phyloP scores from a whole-genome alignment of 225 moss, liverwort and hornwort species.

The Bryoerythrophyllum caledonicum region DNA sequence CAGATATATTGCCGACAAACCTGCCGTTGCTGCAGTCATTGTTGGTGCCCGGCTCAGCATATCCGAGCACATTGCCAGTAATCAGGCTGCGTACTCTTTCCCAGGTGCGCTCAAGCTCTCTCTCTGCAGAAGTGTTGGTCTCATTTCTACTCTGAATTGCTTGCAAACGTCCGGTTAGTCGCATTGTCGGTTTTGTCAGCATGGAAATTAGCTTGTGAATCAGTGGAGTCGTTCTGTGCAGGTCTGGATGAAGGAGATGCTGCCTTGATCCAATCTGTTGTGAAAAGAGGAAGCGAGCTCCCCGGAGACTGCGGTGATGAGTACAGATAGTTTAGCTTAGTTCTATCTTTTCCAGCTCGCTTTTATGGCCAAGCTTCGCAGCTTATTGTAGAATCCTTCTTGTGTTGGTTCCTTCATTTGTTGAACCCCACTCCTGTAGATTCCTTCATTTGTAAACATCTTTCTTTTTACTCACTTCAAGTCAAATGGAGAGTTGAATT shows the following conservation, averaged over 20 bases:
- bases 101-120: slow-evolving; percentile 31
- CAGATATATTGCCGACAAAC: slow-evolving; percentile 58
- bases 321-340: slow-evolving; percentile 33
- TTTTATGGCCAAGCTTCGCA: neutral
- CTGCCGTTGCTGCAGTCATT: slow-evolving; percentile 59
- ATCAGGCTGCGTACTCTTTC: slow-evolving; percentile 54
- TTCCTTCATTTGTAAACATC: neutral
- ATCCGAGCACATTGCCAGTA: slow-evolving; percentile 59
- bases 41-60: slow-evolving; percentile 60
- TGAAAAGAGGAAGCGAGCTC: slow-evolving; percentile 49
- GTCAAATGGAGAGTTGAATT: neutral
- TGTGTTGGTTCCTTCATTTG: neutral
- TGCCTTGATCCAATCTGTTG: slow-evolving; percentile 49
- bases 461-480: neutral
- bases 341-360: slow-evolving; percentile 1
- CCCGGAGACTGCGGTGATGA: slow-evolving; percentile 62
- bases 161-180: neutral
- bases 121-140: neutral
- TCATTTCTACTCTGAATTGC: neutral
- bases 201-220: neutral
- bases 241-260: slow-evolving; percentile 55
- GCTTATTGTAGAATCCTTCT: neutral
- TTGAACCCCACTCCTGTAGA: neutral
- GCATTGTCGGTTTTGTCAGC: neutral
- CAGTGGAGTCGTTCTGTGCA: slow-evolving; percentile 19